Conservation (phyloP, 495 filamentous ascomycete species). For the Xylaria sp. region DNA sequence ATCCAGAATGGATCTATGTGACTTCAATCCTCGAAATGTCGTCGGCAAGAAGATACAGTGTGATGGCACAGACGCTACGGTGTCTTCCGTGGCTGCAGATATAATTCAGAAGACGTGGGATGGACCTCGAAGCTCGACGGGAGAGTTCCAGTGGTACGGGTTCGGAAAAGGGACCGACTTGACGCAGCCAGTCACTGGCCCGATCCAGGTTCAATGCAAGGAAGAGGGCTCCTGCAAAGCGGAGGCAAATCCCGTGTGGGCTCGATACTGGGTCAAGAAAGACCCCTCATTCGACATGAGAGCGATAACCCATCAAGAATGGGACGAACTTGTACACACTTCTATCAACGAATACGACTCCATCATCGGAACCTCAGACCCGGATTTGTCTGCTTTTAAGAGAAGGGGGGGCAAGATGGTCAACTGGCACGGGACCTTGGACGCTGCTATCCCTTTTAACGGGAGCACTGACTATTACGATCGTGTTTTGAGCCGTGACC, state of each 20-base stretch:
- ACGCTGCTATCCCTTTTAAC: constrained; percentile 35
- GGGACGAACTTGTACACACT: constrained; percentile 13
- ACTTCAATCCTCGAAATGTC: constrained; percentile 30
- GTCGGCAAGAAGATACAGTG: constrained; percentile 33
- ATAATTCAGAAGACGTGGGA: constrained; percentile 21
- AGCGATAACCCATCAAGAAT: constrained; percentile 19
- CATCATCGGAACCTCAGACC: constrained; percentile 45
- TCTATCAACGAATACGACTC: constrained; percentile 36
- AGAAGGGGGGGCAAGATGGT: constrained; percentile 48
- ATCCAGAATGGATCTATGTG: constrained; percentile 32
- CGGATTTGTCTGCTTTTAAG: constrained; percentile 48
- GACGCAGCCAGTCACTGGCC: constrained; percentile 20
- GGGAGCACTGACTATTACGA: constrained; percentile 42
- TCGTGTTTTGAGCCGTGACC: constrained; percentile 38
- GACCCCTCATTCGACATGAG: constrained; percentile 22
- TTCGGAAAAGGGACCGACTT: constrained; percentile 18
- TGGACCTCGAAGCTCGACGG: constrained; percentile 15
- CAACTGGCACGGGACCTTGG: constrained; percentile 47
- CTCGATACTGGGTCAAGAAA: constrained; percentile 33
- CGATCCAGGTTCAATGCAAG: constrained; percentile 18
- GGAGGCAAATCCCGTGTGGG: constrained; percentile 29
- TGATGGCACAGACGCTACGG: neutral
- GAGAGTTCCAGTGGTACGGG: constrained; percentile 24
- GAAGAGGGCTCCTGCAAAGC: constrained; percentile 18
- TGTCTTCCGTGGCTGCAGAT: constrained; percentile 15